Conservation (phyloP, 139 green algal genomes). For the Prasinococcaceae sp. region DNA sequence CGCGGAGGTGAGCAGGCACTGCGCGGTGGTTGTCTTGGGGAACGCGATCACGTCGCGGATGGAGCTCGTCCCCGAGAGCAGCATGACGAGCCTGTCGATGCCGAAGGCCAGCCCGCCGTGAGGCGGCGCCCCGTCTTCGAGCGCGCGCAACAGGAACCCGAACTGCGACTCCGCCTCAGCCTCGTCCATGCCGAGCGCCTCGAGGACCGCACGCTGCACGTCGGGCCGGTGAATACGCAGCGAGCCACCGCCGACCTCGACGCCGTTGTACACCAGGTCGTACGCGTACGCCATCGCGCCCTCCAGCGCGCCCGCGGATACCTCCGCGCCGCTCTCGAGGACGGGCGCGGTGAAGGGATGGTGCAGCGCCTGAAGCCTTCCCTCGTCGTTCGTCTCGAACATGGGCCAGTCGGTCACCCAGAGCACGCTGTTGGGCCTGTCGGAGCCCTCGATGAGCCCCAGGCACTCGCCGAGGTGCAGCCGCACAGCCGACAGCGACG, state of each 20-base stretch:
- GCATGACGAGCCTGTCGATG: conserved; percentile 86
- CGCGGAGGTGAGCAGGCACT: conserved; percentile 72
- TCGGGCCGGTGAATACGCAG: conserved; percentile 82
- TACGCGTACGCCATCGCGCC: conserved; percentile 51
- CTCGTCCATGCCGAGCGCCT: conserved; percentile 64
- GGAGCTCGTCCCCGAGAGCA: conserved; percentile 57
- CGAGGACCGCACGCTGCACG: conserved; percentile 81
- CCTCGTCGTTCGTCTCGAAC: conserved; percentile 86
- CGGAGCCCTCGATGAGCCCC: conserved; percentile 37
- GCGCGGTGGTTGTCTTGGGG: conserved; percentile 76
- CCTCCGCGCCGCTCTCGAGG: conserved; percentile 40
- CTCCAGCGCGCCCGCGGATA: conserved; percentile 24
- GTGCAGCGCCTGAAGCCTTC: conserved; percentile 71
- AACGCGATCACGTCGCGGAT: conserved; percentile 99
- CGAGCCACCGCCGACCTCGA: conserved; percentile 82
- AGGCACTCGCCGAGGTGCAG: conserved; percentile 59
- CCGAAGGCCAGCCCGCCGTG: conserved; percentile 81
- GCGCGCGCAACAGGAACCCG: conserved; percentile 36
- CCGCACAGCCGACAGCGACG: conserved; percentile 66
- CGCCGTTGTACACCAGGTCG: conserved; percentile 96
- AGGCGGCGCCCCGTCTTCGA: conserved; percentile 64
- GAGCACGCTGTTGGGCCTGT: no score
- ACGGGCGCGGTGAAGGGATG: conserved; percentile 94
- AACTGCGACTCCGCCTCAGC: conserved; percentile 52
- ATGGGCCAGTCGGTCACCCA: conserved; percentile 97